phyloP scores from a whole-genome alignment of 2,329 filamentous ascomycete species.

The Cladophialophora immunda region DNA sequence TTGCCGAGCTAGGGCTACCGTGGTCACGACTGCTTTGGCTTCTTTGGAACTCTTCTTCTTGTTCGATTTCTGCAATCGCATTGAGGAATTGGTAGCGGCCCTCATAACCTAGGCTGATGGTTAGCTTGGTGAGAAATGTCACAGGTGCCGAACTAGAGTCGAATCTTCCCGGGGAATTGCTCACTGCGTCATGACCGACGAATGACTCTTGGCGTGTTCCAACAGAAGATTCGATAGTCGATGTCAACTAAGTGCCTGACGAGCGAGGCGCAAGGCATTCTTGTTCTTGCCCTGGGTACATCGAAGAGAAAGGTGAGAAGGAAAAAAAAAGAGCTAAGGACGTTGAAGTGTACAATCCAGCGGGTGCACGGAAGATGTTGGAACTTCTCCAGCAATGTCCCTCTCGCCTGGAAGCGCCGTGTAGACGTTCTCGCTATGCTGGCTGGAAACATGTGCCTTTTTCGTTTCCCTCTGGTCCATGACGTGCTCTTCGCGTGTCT shows the following conservation, averaged over 20 bases:
- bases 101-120: constrained; percentile 77
- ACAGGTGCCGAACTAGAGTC: constrained; percentile 72
- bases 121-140: constrained; percentile 76
- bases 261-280: no score
- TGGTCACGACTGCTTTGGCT: constrained; percentile 40
- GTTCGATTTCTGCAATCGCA: constrained; percentile 75
- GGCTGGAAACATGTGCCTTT: background rate
- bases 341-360: no score
- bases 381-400: no score
- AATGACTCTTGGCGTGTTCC: no score
- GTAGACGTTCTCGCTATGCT: background rate
- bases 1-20: constrained; percentile 23
- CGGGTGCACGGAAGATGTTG: no score
- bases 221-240: no score
- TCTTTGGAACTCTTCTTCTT: constrained; percentile 42
- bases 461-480: background rate
- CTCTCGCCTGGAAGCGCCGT: no score
- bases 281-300: no score
- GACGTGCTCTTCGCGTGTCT: constrained; percentile 17
- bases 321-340: no score
- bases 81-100: constrained; percentile 84
- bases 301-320: no score
- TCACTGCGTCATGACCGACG: constrained; percentile 76
- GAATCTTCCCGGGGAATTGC: constrained; percentile 66
- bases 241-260: no score